Percentiles rank a stretch among this genome's conserved stretches.
Evolutionary conservation across 2,329 filamentous ascomycete species (phyloP).

Genomic region (Claviceps monticola): DNA sequence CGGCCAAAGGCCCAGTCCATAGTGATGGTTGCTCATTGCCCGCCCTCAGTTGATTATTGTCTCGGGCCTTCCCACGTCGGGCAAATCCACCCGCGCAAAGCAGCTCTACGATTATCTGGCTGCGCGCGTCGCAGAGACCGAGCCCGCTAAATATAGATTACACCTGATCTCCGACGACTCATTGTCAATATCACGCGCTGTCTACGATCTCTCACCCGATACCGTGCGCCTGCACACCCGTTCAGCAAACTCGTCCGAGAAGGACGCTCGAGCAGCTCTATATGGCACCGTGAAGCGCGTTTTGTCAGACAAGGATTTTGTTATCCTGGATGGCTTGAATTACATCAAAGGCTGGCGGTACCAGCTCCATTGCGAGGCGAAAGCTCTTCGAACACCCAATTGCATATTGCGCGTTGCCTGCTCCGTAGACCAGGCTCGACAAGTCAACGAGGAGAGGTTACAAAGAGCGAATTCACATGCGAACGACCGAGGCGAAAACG

Average conservation of each 20-base stretch:
- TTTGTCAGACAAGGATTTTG: conserved; percentile 58
- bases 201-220: conserved; percentile 50
- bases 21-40: conserved; percentile 3
- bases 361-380: conserved; percentile 73
- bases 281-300: conserved; percentile 69
- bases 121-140: conserved; percentile 32
- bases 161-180: conserved; percentile 63
- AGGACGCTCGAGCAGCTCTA: conserved; percentile 63
- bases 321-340: conserved; percentile 68
- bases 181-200: conserved; percentile 53
- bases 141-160: conserved; percentile 42
- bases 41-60: conserved; percentile 48
- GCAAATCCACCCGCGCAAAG: conserved; percentile 51
- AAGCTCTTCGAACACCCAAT: conserved; percentile 61
- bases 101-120: conserved; percentile 54
- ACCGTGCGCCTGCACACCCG: conserved; percentile 44
- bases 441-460: conserved; percentile 48
- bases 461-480: conserved; percentile 8
- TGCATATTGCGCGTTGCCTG: conserved; percentile 58
- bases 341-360: conserved; percentile 89
- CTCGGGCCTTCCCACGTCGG: conserved; percentile 52
- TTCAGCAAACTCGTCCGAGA: conserved; percentile 62
- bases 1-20: background rate
- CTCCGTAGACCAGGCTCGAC: conserved; percentile 33
- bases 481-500: conserved; percentile 4